Conservation (phyloP, 2,329 filamentous ascomycete genomes). For the Epichloe festucae region DNA sequence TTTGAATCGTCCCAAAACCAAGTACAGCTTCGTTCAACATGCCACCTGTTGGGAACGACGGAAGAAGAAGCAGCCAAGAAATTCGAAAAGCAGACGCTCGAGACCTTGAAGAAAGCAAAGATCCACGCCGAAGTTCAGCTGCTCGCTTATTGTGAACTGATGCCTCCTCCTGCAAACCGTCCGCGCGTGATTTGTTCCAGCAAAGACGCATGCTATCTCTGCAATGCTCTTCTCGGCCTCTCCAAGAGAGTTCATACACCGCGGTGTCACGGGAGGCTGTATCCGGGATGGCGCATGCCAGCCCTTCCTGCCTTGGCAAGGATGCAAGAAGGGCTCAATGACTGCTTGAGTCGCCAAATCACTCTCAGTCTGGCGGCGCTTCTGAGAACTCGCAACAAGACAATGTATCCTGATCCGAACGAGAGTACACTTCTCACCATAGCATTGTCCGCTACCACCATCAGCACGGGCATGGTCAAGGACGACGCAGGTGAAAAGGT, state of each 20-base stretch:
- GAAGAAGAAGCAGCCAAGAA: not conserved
- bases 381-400: not conserved
- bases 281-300: slow-evolving; percentile 12
- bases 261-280: slow-evolving; percentile 29
- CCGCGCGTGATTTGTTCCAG: slow-evolving; percentile 33
- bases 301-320: not conserved
- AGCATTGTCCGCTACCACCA: not conserved
- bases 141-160: not conserved
- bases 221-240: slow-evolving; percentile 30
- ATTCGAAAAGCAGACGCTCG: not conserved
- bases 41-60: not conserved
- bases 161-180: not conserved
- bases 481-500: not conserved
- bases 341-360: not conserved
- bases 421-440: slow-evolving; percentile 2
- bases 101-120: not conserved
- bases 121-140: slow-evolving; percentile 4
- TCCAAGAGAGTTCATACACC: slow-evolving; percentile 29
- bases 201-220: slow-evolving; percentile 39
- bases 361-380: not conserved
- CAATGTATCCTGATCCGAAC: not conserved
- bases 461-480: too few relatives aligned
- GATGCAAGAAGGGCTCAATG: not conserved
- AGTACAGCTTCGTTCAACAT: not conserved
- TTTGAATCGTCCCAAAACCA: not conserved